Evolutionary conservation across 495 filamentous ascomycete genomes (phyloP).

Genomic region (Neurospora hispaniola): DNA sequence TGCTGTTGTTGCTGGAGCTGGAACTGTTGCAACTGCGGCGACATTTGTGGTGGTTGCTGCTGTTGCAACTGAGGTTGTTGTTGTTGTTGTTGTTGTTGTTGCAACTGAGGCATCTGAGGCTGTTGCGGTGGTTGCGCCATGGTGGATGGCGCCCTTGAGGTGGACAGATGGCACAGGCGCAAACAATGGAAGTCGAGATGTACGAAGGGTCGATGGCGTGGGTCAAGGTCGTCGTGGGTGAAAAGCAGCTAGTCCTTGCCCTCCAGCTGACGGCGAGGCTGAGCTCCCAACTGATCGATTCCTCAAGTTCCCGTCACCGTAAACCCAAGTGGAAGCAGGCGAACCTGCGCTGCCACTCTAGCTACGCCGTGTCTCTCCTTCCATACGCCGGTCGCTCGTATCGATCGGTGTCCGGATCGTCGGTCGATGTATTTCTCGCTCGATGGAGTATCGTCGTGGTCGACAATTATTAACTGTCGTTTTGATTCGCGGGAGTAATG

Average conservation of each 20-base stretch:
- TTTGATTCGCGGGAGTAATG: not conserved
- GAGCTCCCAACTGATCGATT: not conserved
- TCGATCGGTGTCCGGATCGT: not conserved
- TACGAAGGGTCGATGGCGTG: not conserved
- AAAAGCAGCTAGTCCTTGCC: not conserved
- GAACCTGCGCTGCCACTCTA: slow-evolving; percentile 19
- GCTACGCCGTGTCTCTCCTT: not conserved
- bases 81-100: not conserved
- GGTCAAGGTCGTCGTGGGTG: not conserved
- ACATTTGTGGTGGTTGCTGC: slow-evolving; percentile 5
- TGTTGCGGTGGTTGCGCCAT: slow-evolving; percentile 60
- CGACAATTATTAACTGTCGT: not conserved
- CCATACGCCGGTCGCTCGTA: not conserved
- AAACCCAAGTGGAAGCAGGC: slow-evolving; percentile 11
- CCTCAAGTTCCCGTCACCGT: not conserved
- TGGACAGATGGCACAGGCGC: not conserved
- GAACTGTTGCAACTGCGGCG: slow-evolving; percentile 7
- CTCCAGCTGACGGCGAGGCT: not conserved
- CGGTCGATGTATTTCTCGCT: not conserved
- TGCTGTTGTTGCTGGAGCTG: slow-evolving; percentile 6
- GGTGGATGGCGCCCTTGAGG: slow-evolving; percentile 6
- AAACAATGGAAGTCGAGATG: not conserved
- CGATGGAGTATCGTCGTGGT: not conserved
- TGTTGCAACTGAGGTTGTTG: slow-evolving; percentile 9
- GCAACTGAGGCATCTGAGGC: slow-evolving; percentile 28